Evolutionary conservation across 202 grass and related monocot genomes (phyloP), one percentile per base, ranked within the genome.

Genomic region (Carex arenaria): DNA sequence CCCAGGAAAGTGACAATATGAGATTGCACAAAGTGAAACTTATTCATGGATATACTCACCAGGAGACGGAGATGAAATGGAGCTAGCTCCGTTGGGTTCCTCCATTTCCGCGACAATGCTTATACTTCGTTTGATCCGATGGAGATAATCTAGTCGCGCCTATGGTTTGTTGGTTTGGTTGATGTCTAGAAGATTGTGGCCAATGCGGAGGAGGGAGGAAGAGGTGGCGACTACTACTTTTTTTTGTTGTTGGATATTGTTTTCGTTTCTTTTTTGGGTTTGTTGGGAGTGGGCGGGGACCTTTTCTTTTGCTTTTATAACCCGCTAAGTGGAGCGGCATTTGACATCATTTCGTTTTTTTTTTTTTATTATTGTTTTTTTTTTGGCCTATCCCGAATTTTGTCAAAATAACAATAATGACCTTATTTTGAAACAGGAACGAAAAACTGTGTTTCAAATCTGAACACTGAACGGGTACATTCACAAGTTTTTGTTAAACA

Each of bases 171-270:
- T 45, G 30, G 15, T 64, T 64, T 49, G 36, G 59, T 80, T 15
- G 52, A 77, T 32, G 5, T 3, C 23, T 55, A 14, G 5, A 23
- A 75, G 5, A 13, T 42, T 12, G 30, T 43, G 10, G 67, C 79
- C 60, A 82, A 68, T 66, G 80, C 80, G 43, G 8, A 8, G 63
- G 78, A 80, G 49, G 43, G 8, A 8, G 63, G 78, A 80, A 64
- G 34, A 26, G 42, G 49, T 47, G 42, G 79, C 79, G 61, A 81
- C 42, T 14, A 5, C 34, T 45, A 6, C 1, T 28, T 49, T 45
- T 8, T 26, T 49, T 45, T 45, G n/a, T 64, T 62, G 1, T 64
- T 43, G 7, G 32, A 6, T 43, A 18, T 61, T 4, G 63, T 19
- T 80, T 80, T 32, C 6, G 7, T 12, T 15, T 28, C 0, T 34